phyloP scores from a whole-genome alignment of 2,329 filamentous ascomycete species.

The Fusarium poae region DNA sequence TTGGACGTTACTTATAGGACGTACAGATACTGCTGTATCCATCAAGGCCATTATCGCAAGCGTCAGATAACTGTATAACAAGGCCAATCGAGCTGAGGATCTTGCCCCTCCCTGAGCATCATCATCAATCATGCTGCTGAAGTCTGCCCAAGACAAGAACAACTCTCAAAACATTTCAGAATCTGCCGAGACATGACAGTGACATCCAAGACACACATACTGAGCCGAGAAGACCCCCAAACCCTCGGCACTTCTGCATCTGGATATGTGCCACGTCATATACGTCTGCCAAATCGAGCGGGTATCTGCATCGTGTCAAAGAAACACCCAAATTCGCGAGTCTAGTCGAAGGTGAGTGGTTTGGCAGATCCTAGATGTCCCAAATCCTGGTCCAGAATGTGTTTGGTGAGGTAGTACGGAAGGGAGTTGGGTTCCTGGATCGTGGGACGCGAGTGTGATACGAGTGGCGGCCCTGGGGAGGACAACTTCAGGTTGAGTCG shows the following conservation, averaged over 20 bases:
- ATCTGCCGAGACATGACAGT: slow-evolving; percentile 41
- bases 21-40: background rate
- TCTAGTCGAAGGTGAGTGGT: slow-evolving; percentile 20
- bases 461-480: slow-evolving; percentile 14
- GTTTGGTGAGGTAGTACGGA: slow-evolving; percentile 21
- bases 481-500: slow-evolving; percentile 25
- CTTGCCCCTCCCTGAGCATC: background rate
- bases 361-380: slow-evolving; percentile 31
- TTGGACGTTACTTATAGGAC: slow-evolving; percentile 36
- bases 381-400: slow-evolving; percentile 21
- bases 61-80: background rate
- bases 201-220: slow-evolving; percentile 1
- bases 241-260: slow-evolving; percentile 22
- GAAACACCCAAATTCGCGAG: slow-evolving; percentile 29
- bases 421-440: slow-evolving; percentile 31
- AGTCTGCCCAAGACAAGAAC: background rate
- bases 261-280: slow-evolving; percentile 23
- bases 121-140: background rate
- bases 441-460: slow-evolving; percentile 41
- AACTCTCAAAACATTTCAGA: slow-evolving; percentile 19
- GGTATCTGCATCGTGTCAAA: slow-evolving; percentile 33
- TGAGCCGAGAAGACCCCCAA: slow-evolving; percentile 14
- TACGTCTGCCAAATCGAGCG: slow-evolving; percentile 34
- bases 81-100: slow-evolving; percentile 9
- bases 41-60: background rate